phyloP scores from a whole-genome alignment of 345 rosid genomes.

The Euphorbia pulcherrima region DNA sequence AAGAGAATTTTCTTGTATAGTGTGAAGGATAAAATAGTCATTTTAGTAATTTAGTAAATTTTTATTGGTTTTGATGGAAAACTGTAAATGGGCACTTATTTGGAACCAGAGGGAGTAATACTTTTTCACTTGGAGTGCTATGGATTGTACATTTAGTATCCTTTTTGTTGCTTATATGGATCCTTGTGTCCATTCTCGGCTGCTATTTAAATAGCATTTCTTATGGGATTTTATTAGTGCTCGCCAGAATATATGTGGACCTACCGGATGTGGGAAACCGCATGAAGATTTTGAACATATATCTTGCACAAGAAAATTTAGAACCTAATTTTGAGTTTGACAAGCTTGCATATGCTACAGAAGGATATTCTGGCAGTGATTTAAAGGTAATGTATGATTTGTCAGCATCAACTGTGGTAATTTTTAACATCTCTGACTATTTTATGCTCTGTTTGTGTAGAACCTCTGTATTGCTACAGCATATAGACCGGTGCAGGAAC shows the following conservation, averaged over 20 bases:
- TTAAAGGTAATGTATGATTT: conserved; percentile 56
- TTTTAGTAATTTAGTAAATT: no score
- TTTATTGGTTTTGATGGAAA: no score
- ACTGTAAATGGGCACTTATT: no score
- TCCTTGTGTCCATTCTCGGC: background rate
- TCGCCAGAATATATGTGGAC: conserved; percentile 80
- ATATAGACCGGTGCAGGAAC: conserved; percentile 94
- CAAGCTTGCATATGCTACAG: conserved; percentile 76
- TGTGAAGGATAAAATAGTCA: no score
- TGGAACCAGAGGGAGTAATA: no score
- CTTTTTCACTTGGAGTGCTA: background rate
- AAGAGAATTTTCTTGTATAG: no score
- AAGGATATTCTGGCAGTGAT: conserved; percentile 99
- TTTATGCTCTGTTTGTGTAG: conserved; percentile 36
- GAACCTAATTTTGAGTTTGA: conserved; percentile 52
- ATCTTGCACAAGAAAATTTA: conserved; percentile 66
- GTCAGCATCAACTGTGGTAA: conserved; percentile 5
- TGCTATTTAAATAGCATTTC: conserved; percentile 4
- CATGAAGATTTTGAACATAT: conserved; percentile 72
- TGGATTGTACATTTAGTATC: background rate
- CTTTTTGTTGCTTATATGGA: background rate
- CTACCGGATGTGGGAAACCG: conserved; percentile 91
- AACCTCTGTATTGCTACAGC: conserved; percentile 97
- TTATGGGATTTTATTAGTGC: conserved; percentile 18
- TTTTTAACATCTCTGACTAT: conserved; percentile 7